Evolutionary conservation across 352 stramenopile species (phyloP), one percentile per base, ranked within the genome.

Genomic region (Detonula confervacea): DNA sequence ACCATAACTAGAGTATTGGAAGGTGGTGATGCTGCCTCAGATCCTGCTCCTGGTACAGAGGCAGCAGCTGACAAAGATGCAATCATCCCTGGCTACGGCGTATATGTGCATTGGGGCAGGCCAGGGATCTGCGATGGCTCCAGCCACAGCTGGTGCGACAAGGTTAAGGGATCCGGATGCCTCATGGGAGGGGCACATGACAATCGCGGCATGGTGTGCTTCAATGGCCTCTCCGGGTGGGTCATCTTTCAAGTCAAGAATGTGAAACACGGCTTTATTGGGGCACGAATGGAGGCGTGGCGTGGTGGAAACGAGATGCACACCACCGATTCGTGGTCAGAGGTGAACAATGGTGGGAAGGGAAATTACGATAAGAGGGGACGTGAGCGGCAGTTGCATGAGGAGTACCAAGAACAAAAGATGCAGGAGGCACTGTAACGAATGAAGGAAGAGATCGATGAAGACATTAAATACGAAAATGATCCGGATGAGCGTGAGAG

Each of bases 251-350:
- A 82, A 9, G 39, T 84, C 5, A 83, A 81, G 18, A 62, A 80
- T 42, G 79, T 87, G 1, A 75, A 80, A 42, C 24, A 81, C 18
- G 79, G 74, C 4, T 81, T 87, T 20, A 81, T 87, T 70, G 74
- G 63, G 27, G 68, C 74, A 20, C 60, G 47, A 52, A 67, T 83
- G 12, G 79, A 86, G 51, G 4, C 66, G 20, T 83, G 72, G 67
- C 60, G 70, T 24, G 55, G 44, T 0, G 27, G 24, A 9, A 51
- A 73, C 8, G 78, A 68, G 12, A 49, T 47, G 6, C 56, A 61
- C 30, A 49, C 51, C 16, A 84, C 76, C 0, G 12, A 18, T 1
- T 68, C 54, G 14, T 83, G 73, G 73, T 80, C 27, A 0, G 52
- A 83, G 44, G 66, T 74, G 8, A 83, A 80, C 37, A 80, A 79